Evolutionary conservation across 1,284 basidiomycete species (phyloP).

Genomic region (Ustilago cynodontis): DNA sequence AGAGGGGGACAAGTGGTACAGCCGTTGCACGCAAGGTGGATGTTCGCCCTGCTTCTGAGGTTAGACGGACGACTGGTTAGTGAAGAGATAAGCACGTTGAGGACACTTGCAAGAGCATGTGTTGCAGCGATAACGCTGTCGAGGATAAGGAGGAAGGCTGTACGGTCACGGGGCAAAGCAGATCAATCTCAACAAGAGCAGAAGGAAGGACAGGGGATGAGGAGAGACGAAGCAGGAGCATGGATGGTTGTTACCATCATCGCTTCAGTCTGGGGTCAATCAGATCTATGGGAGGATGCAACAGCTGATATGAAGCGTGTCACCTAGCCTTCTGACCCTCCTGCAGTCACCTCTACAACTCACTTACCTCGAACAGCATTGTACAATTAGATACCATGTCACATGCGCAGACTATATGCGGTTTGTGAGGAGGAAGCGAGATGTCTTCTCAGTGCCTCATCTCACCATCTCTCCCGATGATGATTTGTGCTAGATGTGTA

Average conservation of each 20-base stretch:
- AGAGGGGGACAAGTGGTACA: constrained; percentile 72
- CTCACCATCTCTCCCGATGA: not conserved
- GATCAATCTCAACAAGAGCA: not conserved
- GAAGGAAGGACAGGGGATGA: constrained; percentile 35
- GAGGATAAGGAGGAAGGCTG: constrained; percentile 49
- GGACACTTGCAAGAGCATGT: constrained; percentile 82
- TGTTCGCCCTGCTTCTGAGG: constrained; percentile 81
- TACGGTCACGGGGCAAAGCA: constrained; percentile 16
- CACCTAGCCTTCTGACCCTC: constrained; percentile 12
- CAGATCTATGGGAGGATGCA: constrained; percentile 85
- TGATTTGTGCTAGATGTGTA: not conserved
- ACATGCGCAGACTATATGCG: too few relatives aligned
- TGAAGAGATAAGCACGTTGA: constrained; percentile 82
- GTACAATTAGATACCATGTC: not conserved
- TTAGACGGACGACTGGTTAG: constrained; percentile 80
- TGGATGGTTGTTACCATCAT: constrained; percentile 86
- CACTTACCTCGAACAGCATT: too few relatives aligned
- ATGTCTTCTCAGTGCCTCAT: too few relatives aligned
- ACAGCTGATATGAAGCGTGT: constrained; percentile 30
- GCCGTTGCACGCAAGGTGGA: constrained; percentile 82
- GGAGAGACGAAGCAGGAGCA: constrained; percentile 76
- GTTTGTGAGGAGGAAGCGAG: too few relatives aligned
- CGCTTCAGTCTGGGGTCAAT: constrained; percentile 84
- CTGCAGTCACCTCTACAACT: too few relatives aligned
- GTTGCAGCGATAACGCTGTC: constrained; percentile 73